These are phyloP conservation scores for Plantago elongata DNA, from an alignment of 257 asterid genomes.

Conservation along the genomic window DNA sequence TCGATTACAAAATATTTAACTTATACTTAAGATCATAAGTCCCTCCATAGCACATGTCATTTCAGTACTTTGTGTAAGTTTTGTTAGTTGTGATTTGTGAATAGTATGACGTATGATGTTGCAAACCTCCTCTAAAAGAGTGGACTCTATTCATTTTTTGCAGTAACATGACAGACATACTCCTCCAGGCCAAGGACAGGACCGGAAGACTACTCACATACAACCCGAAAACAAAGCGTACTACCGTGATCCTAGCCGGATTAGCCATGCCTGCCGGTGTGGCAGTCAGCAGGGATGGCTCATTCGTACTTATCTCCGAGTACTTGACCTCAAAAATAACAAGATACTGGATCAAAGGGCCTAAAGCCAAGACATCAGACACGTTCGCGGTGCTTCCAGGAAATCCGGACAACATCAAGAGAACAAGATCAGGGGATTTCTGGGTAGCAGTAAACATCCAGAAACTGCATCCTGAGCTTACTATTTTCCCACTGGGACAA, in stretches of 20 bases:
- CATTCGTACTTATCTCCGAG: constrained; percentile 36
- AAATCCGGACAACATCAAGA: constrained; percentile 39
- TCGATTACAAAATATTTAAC: too few relatives aligned
- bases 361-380: constrained; percentile 30
- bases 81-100: too few relatives aligned
- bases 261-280: constrained; percentile 40
- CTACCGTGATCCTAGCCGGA: constrained; percentile 26
- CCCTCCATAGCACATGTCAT: too few relatives aligned
- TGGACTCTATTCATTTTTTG: background rate
- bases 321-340: constrained; percentile 29
- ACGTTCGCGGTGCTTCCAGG: constrained; percentile 18
- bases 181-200: constrained; percentile 25
- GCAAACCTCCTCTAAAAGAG: background rate
- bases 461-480: constrained; percentile 23
- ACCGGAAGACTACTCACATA: constrained; percentile 44
- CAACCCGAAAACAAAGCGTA: constrained; percentile 24
- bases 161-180: constrained; percentile 33
- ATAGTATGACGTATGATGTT: background rate
- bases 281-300: constrained; percentile 35
- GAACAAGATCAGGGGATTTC: constrained; percentile 39
- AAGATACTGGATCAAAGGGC: constrained; percentile 39
- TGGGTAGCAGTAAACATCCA: constrained; percentile 41
- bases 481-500: constrained; percentile 18
- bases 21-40: too few relatives aligned
- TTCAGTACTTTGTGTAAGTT: too few relatives aligned